Evolutionary conservation across 2,329 filamentous ascomycete species (phyloP), one percentile per base, ranked within the genome.

Genomic region (Cladophialophora carrionii): DNA sequence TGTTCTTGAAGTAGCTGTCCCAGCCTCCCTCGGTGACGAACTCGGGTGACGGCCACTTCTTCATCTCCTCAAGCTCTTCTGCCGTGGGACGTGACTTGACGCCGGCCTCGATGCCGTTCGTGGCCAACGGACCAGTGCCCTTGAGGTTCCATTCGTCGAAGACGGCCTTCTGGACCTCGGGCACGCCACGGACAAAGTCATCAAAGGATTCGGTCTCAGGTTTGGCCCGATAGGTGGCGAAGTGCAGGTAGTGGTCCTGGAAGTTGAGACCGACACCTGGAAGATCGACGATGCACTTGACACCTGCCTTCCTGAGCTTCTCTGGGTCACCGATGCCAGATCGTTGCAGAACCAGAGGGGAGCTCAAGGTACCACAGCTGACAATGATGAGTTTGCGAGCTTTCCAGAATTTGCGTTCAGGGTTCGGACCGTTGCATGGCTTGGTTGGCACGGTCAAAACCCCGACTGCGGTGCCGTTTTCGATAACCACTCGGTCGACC

Each of bases 1-100:
- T 92, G 74, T 93, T 78, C 80, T 91, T 90, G 78, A 93, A 94
- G 79, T 94, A 93, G 61, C 85, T 88, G 72, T 93, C 87, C 89
- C 90, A 94, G 2, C 90, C 89, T 6, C 58, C 58, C 51, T 85
- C 83, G 53, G 83, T 84, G 61, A 65, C 69, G 80, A 94, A 94
- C 60, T 91, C 87, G 10, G 86, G 86, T 55, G 86, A 91, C 0
- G 90, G 90, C 89, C 90, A 91, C 6, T 76, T 83, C 74, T 89
- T 87, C 76, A 92, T 89, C 72, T 87, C 80, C 57, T 83, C 81
- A 20, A 91, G 81, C 72, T 93, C 90, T 53, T 88, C 78, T 65
- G 86, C 81, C 0, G 84, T 90, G 0, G 90, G 90, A 1, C 90
- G 83, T 72, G 92, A 84, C 81, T 93, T 93, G 67, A 92, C 89